Base-by-base conservation (phyloP, 495 filamentous ascomycete genomes). In the Annulohypoxylon maeteangense region DNA sequence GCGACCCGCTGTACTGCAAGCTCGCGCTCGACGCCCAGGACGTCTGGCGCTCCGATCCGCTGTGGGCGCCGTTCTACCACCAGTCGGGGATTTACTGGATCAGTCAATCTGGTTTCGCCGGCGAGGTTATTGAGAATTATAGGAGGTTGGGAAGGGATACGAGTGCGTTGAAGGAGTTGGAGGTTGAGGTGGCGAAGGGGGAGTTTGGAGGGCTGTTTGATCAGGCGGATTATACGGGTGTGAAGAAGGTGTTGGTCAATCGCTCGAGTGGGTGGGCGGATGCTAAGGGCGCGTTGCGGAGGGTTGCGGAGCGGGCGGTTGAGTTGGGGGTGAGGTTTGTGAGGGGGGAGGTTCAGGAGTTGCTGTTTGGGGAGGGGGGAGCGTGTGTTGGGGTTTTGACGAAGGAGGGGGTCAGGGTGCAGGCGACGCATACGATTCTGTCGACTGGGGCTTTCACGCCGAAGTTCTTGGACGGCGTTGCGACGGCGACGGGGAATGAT, bases 401-500 rank as follows among this genome's bases (percentile, higher is more conserved):
- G 0, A 68, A 59, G 32, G 76, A 76, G 31, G 88, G 86, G 4
- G 62, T 76, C 45, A 62, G 50, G 0, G 55, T 87, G 6, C 69
- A 55, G 1, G 88, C 87, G 0, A 78, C 82, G 1, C 75, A 83
- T 44, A 76, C 82, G 23, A 76, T 91, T 5, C 78, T 91, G 20
- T 85, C 79, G 42, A 88, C 88, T 1, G 88, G 88, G 0, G 87
- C 88, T 25, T 85, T 81, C 67, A 91, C 89, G 1, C 79, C 88
- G 8, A 87, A 85, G 48, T 74, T 91, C 31, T 74, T 91, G n/a
- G 87, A 86, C 22, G 78, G 81, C 54, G 82, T 82, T 58, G 84
- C 86, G 14, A 64, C 69, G 18, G 69, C 54, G n/a, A 81, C 82
- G 14, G 76, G 78, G 6, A 78, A 80, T 50, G 51, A 76, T 10